Conservation (phyloP, 1,284 basidiomycete species). For the Sporisorium iseilematis-ciliati region DNA sequence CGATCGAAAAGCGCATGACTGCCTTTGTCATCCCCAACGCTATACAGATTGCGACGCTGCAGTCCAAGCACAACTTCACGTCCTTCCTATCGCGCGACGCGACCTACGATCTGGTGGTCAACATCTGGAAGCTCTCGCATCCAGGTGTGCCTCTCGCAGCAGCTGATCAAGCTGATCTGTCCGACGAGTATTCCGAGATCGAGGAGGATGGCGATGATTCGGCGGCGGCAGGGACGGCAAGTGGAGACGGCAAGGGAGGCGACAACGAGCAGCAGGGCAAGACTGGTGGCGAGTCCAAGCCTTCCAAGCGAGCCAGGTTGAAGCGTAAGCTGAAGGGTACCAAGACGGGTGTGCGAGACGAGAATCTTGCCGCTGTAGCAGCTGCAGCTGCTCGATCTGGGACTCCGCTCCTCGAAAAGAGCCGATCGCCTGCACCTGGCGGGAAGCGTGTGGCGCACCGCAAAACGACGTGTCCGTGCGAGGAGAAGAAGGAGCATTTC, state of each 20-base stretch:
- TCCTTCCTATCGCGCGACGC: constrained; percentile 96
- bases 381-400: constrained; percentile 44
- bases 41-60: constrained; percentile 87
- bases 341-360: constrained; percentile 50
- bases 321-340: constrained; percentile 57
- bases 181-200: constrained; percentile 49
- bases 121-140: constrained; percentile 92
- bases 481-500: constrained; percentile 80
- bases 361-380: constrained; percentile 43
- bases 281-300: constrained; percentile 33
- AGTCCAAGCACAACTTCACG: constrained; percentile 85
- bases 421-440: constrained; percentile 34
- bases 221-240: constrained; percentile 17
- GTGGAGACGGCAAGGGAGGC: constrained; percentile 28
- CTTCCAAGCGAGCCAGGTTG: constrained; percentile 57
- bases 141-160: constrained; percentile 77
- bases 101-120: constrained; percentile 93
- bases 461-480: constrained; percentile 81
- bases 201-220: constrained; percentile 45
- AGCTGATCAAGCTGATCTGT: constrained; percentile 63
- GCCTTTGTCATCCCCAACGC: constrained; percentile 99
- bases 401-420: constrained; percentile 43
- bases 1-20: constrained; percentile 97
- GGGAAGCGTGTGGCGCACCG: constrained; percentile 66
- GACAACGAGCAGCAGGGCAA: constrained; percentile 24